phyloP scores from a whole-genome alignment of 768 basidiomycete species.

The Termitomyces sp. region DNA sequence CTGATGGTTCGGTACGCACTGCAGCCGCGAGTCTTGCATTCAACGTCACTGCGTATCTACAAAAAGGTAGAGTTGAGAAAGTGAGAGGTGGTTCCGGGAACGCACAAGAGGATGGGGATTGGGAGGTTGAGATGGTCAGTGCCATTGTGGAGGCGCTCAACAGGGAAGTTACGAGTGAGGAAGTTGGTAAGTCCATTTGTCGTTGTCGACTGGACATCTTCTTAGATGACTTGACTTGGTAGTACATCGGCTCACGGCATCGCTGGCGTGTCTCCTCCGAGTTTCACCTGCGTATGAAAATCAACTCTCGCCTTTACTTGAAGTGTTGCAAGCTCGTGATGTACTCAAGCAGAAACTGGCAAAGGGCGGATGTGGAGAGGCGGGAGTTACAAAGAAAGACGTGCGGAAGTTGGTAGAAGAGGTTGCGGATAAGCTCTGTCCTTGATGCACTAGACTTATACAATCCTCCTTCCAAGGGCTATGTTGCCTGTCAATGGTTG shows the following conservation, averaged over 20 bases:
- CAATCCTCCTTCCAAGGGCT: neutral
- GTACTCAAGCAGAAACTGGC: conserved; percentile 55
- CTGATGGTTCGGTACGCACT: conserved; percentile 62
- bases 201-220: neutral
- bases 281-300: conserved; percentile 64
- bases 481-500: too few species aligned
- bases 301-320: conserved; percentile 52
- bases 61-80: conserved; percentile 50
- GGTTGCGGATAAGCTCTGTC: conserved; percentile 45
- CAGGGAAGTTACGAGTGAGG: conserved; percentile 68
- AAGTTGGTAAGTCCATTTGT: conserved; percentile 57
- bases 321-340: conserved; percentile 60
- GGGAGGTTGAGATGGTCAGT: conserved; percentile 80
- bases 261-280: conserved; percentile 71
- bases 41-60: conserved; percentile 63
- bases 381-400: conserved; percentile 59
- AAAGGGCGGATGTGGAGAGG: conserved; percentile 44
- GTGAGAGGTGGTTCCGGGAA: conserved; percentile 25
- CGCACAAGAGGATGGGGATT: conserved; percentile 64
- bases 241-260: conserved; percentile 83
- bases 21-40: conserved; percentile 83
- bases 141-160: conserved; percentile 78
- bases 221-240: neutral
- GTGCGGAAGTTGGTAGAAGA: conserved; percentile 62
- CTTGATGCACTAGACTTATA: conserved; percentile 16